Evolutionary conservation across 371 early-diverging fungal genomes (phyloP), one percentile per base, ranked within the genome.

Genomic region (Mucor plumbeus): DNA sequence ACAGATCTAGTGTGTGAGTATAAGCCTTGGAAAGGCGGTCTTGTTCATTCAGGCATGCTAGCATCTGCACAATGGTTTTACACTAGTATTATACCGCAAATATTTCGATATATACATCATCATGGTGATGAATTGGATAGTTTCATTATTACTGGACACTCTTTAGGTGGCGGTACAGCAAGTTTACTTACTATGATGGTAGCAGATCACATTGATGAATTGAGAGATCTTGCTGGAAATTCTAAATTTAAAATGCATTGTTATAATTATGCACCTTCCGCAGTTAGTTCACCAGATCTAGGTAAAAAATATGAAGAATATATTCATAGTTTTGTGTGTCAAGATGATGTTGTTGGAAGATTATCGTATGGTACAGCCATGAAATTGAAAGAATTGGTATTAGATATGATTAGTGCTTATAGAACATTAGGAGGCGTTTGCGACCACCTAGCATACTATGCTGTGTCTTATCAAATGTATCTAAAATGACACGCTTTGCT

Each of bases 1-100:
- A 94, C 95, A 0, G 95, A 95, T 73, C 72, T 95, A 15, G 88
- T 91, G 2, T 94, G 94, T 67, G 93, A 94, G 64, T 95, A 94
- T 65, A 82, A 82, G 56, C 90, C 87, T 36, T 94, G 95, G 94
- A 90, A 91, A 66, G 92, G 91, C 10, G 94, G 94, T 0, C 74
- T 94, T 7, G 92, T 92, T 21, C 95, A 94, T 63, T 84, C 90
- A 39, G 94, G 95, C 8, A 90, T 94, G 83, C 74, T 89, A 69
- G 85, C 88, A n/a, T 87, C 91, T 19, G 94, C 94, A 4, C 88
- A 91, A 40, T 91, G 90, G 89, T 87, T 93, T 70, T 85, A 91
- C 76, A 77, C 78, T 11, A 81, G 88, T 48, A 85, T 92, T 36
- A 77, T 91, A 56, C 91, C 92, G 6, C 87, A 87, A 39, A 82